A percentile compares a stretch with the other conserved stretches of the same genome.
These are phyloP conservation scores for Malus domestica DNA, from an alignment of 306 rosid species.

Conservation along the genomic window ASM211411v1 NC_041805.1:5925501-5926000, in stretches of 20 bases:
- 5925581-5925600: constrained; percentile 1
- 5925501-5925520: constrained; percentile 56
- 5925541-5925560: constrained; percentile 36
- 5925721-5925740: too few species aligned
- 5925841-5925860: too few species aligned
- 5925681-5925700: constrained; percentile 37
- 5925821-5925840: too few species aligned
- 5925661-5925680: constrained; percentile 36
- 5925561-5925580: constrained; percentile 39
- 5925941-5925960: neutral
- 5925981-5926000: neutral
- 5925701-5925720: too few species aligned
- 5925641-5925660: constrained; percentile 16
- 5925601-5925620: constrained; percentile 4
- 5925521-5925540: constrained; percentile 47
- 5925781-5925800: too few species aligned
- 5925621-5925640: neutral
- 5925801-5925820: too few species aligned
- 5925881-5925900: too few species aligned
- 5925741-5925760: too few species aligned
- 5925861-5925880: too few species aligned
- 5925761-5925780: too few species aligned
- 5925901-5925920: too few species aligned
- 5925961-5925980: constrained; percentile 9
- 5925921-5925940: too few species aligned